Evolutionary conservation across 1,284 basidiomycete genomes (phyloP), one percentile per base, ranked within the genome.

Genomic region (Malassezia arunalokei): DNA sequence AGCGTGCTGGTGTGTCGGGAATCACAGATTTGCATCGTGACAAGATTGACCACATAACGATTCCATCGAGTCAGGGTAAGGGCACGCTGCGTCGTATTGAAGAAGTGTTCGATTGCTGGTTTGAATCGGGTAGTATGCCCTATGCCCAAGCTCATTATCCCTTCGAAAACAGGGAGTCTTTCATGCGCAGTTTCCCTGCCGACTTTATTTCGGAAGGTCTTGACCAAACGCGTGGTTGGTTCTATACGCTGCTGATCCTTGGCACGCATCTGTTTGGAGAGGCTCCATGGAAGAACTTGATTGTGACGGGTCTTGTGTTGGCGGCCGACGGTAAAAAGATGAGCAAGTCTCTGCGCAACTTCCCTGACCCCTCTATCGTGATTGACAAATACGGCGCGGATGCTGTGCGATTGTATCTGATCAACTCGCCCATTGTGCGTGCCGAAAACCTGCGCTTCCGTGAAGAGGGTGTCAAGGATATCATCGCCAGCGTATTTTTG

Each of bases 81-180:
- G 94, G 92, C 17, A 75, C 77, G 17, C 77, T 99, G 40, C 87
- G 81, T 74, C 83, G 92, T 54, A 80, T 96, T 15, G 88, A 95
- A 57, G 94, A 96, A 75, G 90, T 99, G 30, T 98, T 99, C 74
- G 94, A 99, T 75, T 99, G 94, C 74, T 99, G 94, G 94, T 98
- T 99, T 74, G 94, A 99, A 77, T 96, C 92, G 6, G 94, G 94
- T 76, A 92, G 90, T 71, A 99, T 99, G 94, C 94, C 94, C 4
- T 99, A 94, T 70, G 94, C 91, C 1, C 92, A 96, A 71, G 80
- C 83, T 11, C 94, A 99, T 76, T 98, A 94, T 78, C 94, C 94
- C 7, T 98, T 98, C 74, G 92, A 98, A 76, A 94, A 91, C 77
- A 85, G 85, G 75, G 90, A 92, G 49, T 76, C 82, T 45, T 79